Evolutionary conservation across 768 basidiomycete genomes (phyloP).

Genomic region (Kwoniella shandongensis): DNA sequence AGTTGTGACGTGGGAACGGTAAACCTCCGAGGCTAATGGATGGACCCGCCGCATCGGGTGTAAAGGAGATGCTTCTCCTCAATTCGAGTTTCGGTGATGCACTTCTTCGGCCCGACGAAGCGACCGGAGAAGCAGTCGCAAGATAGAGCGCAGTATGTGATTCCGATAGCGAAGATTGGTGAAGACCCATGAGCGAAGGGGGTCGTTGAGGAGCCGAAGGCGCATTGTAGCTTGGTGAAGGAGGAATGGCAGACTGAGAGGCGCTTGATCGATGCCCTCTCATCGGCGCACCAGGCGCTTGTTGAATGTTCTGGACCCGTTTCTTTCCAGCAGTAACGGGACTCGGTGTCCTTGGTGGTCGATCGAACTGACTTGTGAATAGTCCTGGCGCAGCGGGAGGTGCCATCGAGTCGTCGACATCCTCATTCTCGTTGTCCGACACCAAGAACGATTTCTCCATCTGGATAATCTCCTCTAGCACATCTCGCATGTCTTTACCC

Average conservation of each 20-base stretch:
- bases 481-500: conserved; percentile 52
- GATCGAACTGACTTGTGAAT: conserved; percentile 36
- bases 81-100: conserved; percentile 33
- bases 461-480: conserved; percentile 50
- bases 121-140: conserved; percentile 41
- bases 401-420: conserved; percentile 13
- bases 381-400: conserved; percentile 13
- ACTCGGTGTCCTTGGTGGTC: conserved; percentile 40
- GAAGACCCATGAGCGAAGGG: conserved; percentile 30
- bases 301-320: background rate
- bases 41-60: conserved; percentile 35
- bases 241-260: conserved; percentile 24
- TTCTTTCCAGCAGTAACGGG: conserved; percentile 20
- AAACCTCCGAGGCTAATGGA: conserved; percentile 23
- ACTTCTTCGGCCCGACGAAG: conserved; percentile 16
- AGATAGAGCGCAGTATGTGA: conserved; percentile 45
- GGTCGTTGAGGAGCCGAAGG: conserved; percentile 25
- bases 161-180: conserved; percentile 46
- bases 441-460: conserved; percentile 50
- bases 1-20: conserved; percentile 15
- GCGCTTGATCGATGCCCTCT: conserved; percentile 29
- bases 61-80: conserved; percentile 35
- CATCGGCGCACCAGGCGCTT: conserved; percentile 37
- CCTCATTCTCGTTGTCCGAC: conserved; percentile 30
- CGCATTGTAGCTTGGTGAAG: conserved; percentile 5